phyloP scores from a whole-genome alignment of 2,329 filamentous ascomycete species.

The Phoma sp. region DNA sequence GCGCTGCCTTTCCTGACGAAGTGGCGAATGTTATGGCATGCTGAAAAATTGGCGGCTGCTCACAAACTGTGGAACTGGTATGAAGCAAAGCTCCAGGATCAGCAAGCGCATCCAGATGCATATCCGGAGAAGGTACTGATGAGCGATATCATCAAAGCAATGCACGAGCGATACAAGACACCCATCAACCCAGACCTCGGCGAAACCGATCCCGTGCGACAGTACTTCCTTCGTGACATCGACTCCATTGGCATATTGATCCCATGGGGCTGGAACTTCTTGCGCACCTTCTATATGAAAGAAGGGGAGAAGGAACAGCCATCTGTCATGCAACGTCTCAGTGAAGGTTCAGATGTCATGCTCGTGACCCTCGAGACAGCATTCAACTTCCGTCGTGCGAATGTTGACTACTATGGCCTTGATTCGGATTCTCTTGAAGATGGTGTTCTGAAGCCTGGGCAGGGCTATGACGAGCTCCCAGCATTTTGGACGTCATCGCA shows the following conservation, averaged over 20 bases:
- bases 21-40: slow-evolving; percentile 86
- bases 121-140: slow-evolving; percentile 71
- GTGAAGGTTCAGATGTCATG: slow-evolving; percentile 79
- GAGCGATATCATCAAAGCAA: slow-evolving; percentile 74
- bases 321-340: slow-evolving; percentile 52
- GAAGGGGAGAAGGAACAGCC: slow-evolving; percentile 65
- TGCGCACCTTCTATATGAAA: slow-evolving; percentile 77
- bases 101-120: slow-evolving; percentile 65
- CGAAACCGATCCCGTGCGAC: slow-evolving; percentile 80
- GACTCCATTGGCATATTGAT: slow-evolving; percentile 75
- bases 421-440: slow-evolving; percentile 65
- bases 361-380: slow-evolving; percentile 67
- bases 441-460: slow-evolving; percentile 49
- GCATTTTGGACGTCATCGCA: slow-evolving; percentile 84
- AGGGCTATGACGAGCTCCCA: slow-evolving; percentile 71
- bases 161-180: slow-evolving; percentile 78
- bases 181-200: slow-evolving; percentile 67
- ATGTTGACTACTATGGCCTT: slow-evolving; percentile 75
- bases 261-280: slow-evolving; percentile 70
- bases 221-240: slow-evolving; percentile 76
- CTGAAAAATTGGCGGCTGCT: slow-evolving; percentile 86
- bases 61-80: slow-evolving; percentile 80
- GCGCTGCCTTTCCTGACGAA: slow-evolving; percentile 70
- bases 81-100: slow-evolving; percentile 72
- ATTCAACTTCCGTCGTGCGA: slow-evolving; percentile 73